Base-by-base conservation (phyloP, 306 rosid genomes). In the Rosa rugosa region DNA sequence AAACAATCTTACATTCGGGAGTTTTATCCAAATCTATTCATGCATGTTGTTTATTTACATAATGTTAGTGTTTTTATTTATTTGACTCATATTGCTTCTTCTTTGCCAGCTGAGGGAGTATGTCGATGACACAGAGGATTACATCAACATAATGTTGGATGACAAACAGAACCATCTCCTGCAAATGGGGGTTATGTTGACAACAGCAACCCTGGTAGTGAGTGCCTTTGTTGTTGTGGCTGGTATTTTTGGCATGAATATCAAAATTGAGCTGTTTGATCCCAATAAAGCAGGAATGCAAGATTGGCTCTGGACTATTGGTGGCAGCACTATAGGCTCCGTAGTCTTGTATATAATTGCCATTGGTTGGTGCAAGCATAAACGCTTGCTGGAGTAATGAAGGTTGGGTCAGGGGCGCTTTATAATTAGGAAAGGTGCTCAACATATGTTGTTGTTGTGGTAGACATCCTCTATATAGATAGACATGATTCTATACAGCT, bases 161-260 rank as follows among this genome's bases (percentile, higher is more conserved):
- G 98, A 96, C 92, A 96, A 96, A 76, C 99, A 96, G 90, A 96
- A 96, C 79, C 96, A 93, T 84, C 94, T 93, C 54, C 90, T 96
- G 69, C 99, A 93, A 85, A 96, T 96, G 99, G 98, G 99, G 83
- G 99, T 96, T 71, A 91, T 93, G 97, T 82, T 96, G 85, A 91
- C 99, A 50, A 93, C 99, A 6, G 96, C 99, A 68, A 96, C 99
- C 46, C 88, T 95, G 31, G 98, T 90, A 8, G 90, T 96, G 62
- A 93, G 97, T 80, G 93, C 93, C 64, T 90, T 93, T 31, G 90
- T 96, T 16, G 99, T 93, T 50, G 96, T 96, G 63, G 97, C 98
- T n/a, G 98, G 98, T 82, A 14, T 96, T 65, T 90, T 96, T 22
- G 99, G 98, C 41, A 93, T 96, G 96, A 96, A 96, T 75, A 91